These are phyloP conservation scores for Globisporangium acanthophoron DNA, from an alignment of 352 stramenopile genomes.

Conservation along the genomic window DNA sequence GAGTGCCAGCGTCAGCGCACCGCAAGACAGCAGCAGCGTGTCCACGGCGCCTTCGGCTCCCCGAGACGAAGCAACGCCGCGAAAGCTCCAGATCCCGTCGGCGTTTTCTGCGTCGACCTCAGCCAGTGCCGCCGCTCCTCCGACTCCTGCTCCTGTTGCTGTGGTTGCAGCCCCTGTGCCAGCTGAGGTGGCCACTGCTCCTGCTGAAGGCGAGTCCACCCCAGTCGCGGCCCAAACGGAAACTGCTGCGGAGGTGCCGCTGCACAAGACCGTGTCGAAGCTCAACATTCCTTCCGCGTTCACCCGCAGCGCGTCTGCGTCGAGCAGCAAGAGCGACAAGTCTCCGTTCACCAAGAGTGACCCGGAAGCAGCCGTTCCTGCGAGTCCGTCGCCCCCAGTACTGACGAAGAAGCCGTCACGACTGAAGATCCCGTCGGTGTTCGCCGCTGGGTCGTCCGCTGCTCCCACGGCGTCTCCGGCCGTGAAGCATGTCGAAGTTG, in stretches of 20 bases:
- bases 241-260: conserved; percentile 11
- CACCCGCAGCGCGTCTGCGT: conserved; percentile 24
- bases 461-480: background rate
- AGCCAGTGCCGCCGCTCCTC: background rate
- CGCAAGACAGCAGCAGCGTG: conserved; percentile 12
- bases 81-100: conserved; percentile 16
- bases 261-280: conserved; percentile 55
- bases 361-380: background rate
- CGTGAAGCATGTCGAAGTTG: background rate
- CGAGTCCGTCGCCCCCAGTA: conserved; percentile 3
- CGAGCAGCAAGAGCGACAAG: conserved; percentile 21
- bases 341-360: conserved; percentile 2
- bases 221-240: background rate
- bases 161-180: background rate
- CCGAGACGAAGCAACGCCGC: conserved; percentile 18
- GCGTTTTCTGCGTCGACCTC: conserved; percentile 11
- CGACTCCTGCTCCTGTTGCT: background rate
- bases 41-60: conserved; percentile 22
- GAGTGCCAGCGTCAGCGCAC: conserved; percentile 1
- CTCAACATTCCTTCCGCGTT: conserved; percentile 50
- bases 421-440: conserved; percentile 28
- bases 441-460: conserved; percentile 6
- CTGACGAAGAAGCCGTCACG: conserved; percentile 20
- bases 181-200: background rate
- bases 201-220: background rate